phyloP scores from a whole-genome alignment of 1,284 basidiomycete species.

The Gymnopus androsaceus region DNA sequence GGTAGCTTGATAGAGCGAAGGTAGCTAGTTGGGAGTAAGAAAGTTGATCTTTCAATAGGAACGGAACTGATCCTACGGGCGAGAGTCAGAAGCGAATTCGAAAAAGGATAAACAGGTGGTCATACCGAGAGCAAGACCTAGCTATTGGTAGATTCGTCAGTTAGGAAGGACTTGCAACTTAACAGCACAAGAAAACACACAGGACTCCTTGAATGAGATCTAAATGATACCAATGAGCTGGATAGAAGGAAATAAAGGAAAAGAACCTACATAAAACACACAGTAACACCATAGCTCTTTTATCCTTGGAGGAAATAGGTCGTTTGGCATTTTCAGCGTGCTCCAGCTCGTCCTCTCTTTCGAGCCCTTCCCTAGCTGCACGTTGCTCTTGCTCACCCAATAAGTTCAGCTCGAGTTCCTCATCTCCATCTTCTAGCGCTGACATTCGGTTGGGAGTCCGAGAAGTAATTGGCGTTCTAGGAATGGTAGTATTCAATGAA shows the following conservation, averaged over 20 bases:
- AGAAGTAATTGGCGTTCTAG: constrained; percentile 58
- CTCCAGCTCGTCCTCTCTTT: constrained; percentile 28
- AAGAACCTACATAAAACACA: constrained; percentile 84
- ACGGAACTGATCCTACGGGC: constrained; percentile 86
- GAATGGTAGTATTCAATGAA: constrained; percentile 66
- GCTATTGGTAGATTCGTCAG: constrained; percentile 37
- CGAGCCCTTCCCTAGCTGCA: constrained; percentile 46
- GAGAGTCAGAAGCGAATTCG: constrained; percentile 13
- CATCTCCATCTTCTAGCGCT: constrained; percentile 39
- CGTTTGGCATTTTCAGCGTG: constrained; percentile 37
- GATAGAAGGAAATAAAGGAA: constrained; percentile 15
- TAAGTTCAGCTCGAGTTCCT: constrained; percentile 67
- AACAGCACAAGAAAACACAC: constrained; percentile 54
- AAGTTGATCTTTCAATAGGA: constrained; percentile 91
- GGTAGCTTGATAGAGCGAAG: constrained; percentile 93
- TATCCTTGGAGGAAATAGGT: constrained; percentile 72
- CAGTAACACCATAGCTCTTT: constrained; percentile 83
- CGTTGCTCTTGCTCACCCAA: constrained; percentile 59
- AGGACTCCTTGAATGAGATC: constrained; percentile 95
- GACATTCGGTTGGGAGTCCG: constrained; percentile 29
- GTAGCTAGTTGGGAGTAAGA: constrained; percentile 96
- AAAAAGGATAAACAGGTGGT: constrained; percentile 6
- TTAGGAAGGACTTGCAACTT: constrained; percentile 8
- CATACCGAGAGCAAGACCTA: constrained; percentile 75
- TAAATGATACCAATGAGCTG: constrained; percentile 31